These are phyloP conservation scores for Casuarina cunninghamiana DNA, from an alignment of 306 rosid species.

Conservation along the genomic window DNA sequence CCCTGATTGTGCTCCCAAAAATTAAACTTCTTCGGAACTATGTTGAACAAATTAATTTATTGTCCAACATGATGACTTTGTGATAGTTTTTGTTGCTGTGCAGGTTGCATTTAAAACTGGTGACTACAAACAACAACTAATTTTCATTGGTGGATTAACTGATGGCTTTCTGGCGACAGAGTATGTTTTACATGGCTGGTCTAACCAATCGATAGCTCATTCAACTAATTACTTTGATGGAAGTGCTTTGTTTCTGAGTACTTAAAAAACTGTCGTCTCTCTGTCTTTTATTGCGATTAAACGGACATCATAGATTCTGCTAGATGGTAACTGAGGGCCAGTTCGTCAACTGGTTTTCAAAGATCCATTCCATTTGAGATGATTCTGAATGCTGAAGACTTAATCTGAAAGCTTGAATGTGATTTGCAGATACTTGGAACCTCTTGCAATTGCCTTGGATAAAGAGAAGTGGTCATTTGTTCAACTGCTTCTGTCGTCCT, in stretches of 20 bases:
- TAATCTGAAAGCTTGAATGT: not conserved
- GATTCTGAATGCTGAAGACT: not conserved
- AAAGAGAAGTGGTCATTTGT: slow-evolving; percentile 94
- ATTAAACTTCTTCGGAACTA: not conserved
- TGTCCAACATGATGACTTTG: not conserved
- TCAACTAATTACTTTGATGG: slow-evolving; percentile 2
- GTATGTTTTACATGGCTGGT: slow-evolving; percentile 44
- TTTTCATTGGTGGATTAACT: slow-evolving; percentile 90
- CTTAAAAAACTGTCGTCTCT: slow-evolving; percentile 7
- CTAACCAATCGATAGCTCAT: not conserved
- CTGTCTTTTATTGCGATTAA: not conserved
- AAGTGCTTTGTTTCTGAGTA: not conserved
- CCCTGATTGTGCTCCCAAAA: not conserved
- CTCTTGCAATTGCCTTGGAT: slow-evolving; percentile 94
- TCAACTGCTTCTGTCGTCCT: slow-evolving; percentile 93
- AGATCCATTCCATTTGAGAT: not conserved
- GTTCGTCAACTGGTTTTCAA: slow-evolving; percentile 3
- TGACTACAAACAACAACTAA: slow-evolving; percentile 81
- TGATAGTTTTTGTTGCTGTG: slow-evolving; percentile 20
- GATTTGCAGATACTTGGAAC: slow-evolving; percentile 81
- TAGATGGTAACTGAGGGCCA: slow-evolving; percentile 8
- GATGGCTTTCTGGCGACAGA: slow-evolving; percentile 92
- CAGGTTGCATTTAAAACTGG: slow-evolving; percentile 98
- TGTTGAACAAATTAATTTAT: not conserved
- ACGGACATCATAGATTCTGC: slow-evolving; percentile 16